phyloP scores from a whole-genome alignment of 352 stramenopile species.

The Pythium phragmitis region DNA sequence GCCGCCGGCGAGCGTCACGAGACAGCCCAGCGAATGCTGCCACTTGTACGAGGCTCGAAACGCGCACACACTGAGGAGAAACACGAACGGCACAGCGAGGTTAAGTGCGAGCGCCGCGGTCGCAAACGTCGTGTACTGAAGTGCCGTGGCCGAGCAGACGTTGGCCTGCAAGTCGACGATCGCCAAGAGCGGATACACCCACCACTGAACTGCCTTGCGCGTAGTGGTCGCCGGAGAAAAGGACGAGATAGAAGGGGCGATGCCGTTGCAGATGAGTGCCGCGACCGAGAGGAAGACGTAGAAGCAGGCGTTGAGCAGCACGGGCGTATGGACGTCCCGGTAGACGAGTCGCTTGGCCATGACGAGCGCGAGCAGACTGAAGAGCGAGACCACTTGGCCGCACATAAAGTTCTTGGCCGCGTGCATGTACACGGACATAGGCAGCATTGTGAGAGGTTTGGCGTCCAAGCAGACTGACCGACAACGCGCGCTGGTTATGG shows the following conservation, averaged over 20 bases:
- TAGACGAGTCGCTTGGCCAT: slow-evolving; percentile 39
- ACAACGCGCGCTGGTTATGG: neutral
- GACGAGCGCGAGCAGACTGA: slow-evolving; percentile 37
- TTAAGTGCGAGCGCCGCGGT: slow-evolving; percentile 40
- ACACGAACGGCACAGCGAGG: slow-evolving; percentile 47
- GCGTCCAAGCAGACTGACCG: neutral
- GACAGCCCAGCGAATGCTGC: slow-evolving; percentile 32
- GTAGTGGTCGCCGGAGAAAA: neutral
- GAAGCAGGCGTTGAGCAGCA: slow-evolving; percentile 43
- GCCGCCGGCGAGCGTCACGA: slow-evolving; percentile 20
- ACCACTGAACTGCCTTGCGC: slow-evolving; percentile 28
- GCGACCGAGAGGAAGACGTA: slow-evolving; percentile 34
- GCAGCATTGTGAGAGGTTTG: neutral
- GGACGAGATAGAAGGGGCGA: neutral
- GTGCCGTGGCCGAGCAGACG: slow-evolving; percentile 30
- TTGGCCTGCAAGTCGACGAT: slow-evolving; percentile 48
- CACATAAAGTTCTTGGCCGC: slow-evolving; percentile 30
- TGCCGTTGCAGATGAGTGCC: slow-evolving; percentile 28
- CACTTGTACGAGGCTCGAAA: slow-evolving; percentile 31
- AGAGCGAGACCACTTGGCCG: slow-evolving; percentile 48
- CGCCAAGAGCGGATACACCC: slow-evolving; percentile 41
- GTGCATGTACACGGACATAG: slow-evolving; percentile 1
- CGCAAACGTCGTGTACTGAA: slow-evolving; percentile 38
- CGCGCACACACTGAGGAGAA: slow-evolving; percentile 31
- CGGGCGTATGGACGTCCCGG: slow-evolving; percentile 29